A percentile compares a stretch with the other conserved stretches of the same genome.
Evolutionary conservation across 306 rosid species (phyloP).

Genomic region (Morella rubra): DNA sequence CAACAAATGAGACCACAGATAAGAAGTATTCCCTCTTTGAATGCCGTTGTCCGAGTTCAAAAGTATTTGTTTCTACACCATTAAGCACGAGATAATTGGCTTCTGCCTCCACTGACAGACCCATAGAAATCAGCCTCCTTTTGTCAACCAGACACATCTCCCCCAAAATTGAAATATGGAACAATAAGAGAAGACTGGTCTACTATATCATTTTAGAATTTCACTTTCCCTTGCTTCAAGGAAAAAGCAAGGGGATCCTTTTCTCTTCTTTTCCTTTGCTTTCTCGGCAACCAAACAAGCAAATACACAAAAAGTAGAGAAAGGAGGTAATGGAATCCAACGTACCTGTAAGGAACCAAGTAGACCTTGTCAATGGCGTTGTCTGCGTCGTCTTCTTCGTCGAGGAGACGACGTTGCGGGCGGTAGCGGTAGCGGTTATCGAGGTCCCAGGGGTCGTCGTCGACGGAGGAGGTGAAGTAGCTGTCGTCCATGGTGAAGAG

Average conservation of each 20-base stretch:
- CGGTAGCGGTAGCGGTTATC: constrained; percentile 39
- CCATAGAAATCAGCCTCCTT: too few species aligned
- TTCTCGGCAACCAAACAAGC: constrained; percentile 5
- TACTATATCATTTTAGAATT: not conserved
- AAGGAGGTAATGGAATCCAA: not conserved
- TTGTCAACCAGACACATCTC: not conserved
- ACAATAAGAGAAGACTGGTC: not conserved
- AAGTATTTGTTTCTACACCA: not conserved
- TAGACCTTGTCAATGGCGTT: constrained; percentile 45
- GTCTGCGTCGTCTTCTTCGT: constrained; percentile 30
- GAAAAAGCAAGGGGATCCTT: not conserved
- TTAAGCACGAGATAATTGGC: not conserved
- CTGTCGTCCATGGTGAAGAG: constrained; percentile 57
- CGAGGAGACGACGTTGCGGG: constrained; percentile 54
- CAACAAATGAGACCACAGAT: not conserved
- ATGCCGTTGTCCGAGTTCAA: constrained; percentile 7
- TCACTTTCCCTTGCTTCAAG: not conserved
- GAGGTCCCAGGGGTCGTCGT: constrained; percentile 46
- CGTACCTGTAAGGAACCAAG: constrained; percentile 65
- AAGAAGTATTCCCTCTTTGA: not conserved
- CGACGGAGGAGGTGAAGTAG: constrained; percentile 25
- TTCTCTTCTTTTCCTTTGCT: not conserved
- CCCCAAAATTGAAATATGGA: not conserved
- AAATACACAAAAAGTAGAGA: not conserved
- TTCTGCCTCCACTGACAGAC: too few species aligned